Evolutionary conservation across 2,329 filamentous ascomycete species (phyloP).

Genomic region (Annulohypoxylon truncatum): DNA sequence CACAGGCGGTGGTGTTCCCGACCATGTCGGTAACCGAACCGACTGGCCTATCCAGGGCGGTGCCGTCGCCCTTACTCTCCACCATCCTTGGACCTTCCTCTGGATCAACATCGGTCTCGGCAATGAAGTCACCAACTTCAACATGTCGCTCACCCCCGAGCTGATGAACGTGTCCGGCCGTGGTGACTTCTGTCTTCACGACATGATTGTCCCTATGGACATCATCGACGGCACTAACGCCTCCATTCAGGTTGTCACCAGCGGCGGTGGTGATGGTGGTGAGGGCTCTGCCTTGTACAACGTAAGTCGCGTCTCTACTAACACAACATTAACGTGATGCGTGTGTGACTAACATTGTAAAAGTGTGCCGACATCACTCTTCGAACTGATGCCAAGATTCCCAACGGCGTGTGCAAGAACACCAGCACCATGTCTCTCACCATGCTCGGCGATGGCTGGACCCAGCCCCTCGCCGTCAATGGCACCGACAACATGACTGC

Average conservation of each 20-base stretch:
- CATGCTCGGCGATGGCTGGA: conserved; percentile 41
- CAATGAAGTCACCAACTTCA: conserved; percentile 68
- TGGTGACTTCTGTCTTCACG: conserved; percentile 74
- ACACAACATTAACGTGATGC: conserved; percentile 26
- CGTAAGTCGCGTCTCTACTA: conserved; percentile 53
- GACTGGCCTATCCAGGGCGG: conserved; percentile 66
- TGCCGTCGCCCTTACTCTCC: conserved; percentile 60
- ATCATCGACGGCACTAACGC: conserved; percentile 70
- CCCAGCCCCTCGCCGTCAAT: background rate
- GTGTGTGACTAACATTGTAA: conserved; percentile 6
- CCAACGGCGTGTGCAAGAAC: conserved; percentile 66
- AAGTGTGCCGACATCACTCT: conserved; percentile 82
- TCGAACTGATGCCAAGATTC: conserved; percentile 60
- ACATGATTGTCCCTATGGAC: conserved; percentile 64
- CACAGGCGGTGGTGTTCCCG: conserved; percentile 61
- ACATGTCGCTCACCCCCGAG: conserved; percentile 71
- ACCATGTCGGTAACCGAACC: conserved; percentile 59
- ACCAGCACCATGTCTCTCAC: conserved; percentile 64
- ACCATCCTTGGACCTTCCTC: conserved; percentile 65
- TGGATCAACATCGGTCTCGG: conserved; percentile 66
- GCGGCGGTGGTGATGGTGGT: conserved; percentile 66
- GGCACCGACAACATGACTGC: background rate
- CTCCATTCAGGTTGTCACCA: conserved; percentile 76
- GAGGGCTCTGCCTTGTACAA: conserved; percentile 74
- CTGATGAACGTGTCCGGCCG: conserved; percentile 69